phyloP scores from a whole-genome alignment of 495 filamentous ascomycete species.

The Tuber indicum region DNA sequence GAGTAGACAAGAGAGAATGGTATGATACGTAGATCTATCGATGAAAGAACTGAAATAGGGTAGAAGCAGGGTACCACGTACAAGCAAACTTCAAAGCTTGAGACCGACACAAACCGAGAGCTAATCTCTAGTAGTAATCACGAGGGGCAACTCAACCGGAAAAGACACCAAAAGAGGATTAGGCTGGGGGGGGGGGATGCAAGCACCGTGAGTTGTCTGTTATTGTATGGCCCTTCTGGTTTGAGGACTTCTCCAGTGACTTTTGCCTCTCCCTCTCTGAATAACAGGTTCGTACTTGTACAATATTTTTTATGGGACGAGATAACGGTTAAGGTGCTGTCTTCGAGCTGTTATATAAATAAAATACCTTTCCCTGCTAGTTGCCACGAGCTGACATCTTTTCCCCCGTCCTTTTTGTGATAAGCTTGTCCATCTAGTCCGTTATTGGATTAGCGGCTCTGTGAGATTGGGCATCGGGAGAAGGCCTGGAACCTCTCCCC shows the following conservation, averaged over 20 bases:
- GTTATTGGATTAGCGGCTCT: too few species aligned
- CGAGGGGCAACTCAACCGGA: not conserved
- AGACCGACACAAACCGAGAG: not conserved
- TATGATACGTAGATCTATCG: not conserved
- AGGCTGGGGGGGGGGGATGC: not conserved
- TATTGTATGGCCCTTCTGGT: not conserved
- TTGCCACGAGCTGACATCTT: not conserved
- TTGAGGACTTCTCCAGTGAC: not conserved
- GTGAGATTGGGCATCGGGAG: not conserved
- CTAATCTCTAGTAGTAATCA: not conserved
- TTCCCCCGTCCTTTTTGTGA: not conserved
- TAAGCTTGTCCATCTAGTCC: not conserved
- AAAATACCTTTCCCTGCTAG: not conserved
- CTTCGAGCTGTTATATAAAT: not conserved
- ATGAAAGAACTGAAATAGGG: not conserved
- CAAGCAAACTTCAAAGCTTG: not conserved
- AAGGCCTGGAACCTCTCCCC: not conserved
- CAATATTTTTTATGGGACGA: not conserved
- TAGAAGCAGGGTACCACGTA: not conserved
- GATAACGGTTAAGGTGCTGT: not conserved
- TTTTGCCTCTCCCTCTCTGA: not conserved
- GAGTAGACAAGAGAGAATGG: not conserved
- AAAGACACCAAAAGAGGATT: not conserved
- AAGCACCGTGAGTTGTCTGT: conserved; percentile 18
- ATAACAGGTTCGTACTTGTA: not conserved